phyloP scores from a whole-genome alignment of 225 moss, liverwort and hornwort genomes.

The Climacium dendroides region DNA sequence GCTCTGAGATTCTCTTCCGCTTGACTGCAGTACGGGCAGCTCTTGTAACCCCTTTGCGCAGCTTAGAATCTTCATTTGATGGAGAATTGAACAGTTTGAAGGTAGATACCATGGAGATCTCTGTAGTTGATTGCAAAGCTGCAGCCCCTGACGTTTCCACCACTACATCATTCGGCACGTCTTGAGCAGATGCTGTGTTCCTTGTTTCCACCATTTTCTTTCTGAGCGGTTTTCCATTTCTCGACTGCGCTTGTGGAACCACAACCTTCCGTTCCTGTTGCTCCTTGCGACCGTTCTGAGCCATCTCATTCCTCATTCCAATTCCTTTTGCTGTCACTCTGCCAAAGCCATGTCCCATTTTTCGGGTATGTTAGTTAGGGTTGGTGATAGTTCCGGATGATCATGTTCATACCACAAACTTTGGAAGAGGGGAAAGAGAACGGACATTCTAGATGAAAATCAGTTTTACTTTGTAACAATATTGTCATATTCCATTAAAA shows the following conservation, averaged over 20 bases:
- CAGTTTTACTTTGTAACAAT: neutral
- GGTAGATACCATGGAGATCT: neutral
- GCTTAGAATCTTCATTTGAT: neutral
- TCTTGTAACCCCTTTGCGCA: no score
- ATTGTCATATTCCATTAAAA: neutral
- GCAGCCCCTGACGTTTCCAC: neutral
- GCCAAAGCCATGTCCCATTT: neutral
- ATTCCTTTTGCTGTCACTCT: neutral
- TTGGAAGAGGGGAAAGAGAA: neutral
- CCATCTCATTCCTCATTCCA: neutral
- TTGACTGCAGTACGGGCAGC: neutral
- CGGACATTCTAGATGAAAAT: neutral
- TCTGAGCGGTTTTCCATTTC: neutral
- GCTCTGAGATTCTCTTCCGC: neutral
- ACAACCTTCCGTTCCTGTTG: neutral
- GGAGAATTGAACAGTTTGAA: neutral
- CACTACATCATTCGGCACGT: neutral
- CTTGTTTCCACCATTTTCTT: neutral
- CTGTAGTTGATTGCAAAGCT: neutral
- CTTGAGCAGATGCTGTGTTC: neutral
- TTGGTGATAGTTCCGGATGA: neutral
- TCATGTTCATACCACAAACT: neutral
- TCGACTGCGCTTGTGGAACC: neutral
- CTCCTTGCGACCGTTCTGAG: neutral
- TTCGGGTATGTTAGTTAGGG: neutral